Base-by-base conservation (phyloP, 1,284 basidiomycete genomes). In the Leccinum variabile region DNA sequence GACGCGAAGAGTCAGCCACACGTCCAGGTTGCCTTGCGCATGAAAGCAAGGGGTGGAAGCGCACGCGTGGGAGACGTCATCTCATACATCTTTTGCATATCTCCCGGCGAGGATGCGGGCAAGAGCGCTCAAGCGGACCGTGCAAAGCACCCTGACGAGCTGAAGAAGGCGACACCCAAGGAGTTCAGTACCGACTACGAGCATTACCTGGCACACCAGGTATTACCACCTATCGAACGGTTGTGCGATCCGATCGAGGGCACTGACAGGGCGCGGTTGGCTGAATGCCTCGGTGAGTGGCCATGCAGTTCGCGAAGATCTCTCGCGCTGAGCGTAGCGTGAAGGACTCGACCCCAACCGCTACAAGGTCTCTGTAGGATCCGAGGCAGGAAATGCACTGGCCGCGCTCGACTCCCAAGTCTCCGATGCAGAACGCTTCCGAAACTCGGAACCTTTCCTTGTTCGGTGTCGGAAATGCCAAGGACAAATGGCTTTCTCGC, bases 241-340 rank as follows among this genome's bases (percentile, higher is more conserved):
- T 79, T 99, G 62, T 99, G 97, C 73, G 97, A 98, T 61, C 90
- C 91, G 6, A 98, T 99, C 62, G 94, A 98, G 71, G 97, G 97
- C 9, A 98, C 96, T 0, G 97, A 99, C 70, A 85, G 93, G 37
- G 81, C 94, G 9, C 84, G 97, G 33, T 79, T 99, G 14, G 97
- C 97, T 1, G 94, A 98, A 78, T 98, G 95, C 73, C 85, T 99
- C 7, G 97, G 95, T 91, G 70, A 61, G 85, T 76, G 6, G 25
- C 25, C 22, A 3, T 39, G 14, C 5, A 14, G 3, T 37, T 52
- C 10, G 3, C 11, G 14, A 3, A 0, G 28, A 0, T 28, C 25
- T 53, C 10, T 58, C 25, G 22, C 49, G 49, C 60, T 66, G 49
- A 75, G 16, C 0, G 16, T 28, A 25, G 9, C 11, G 3, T 39